phyloP scores from a whole-genome alignment of 116 monocot genomes.

The Phalaenopsis hybrid region DNA sequence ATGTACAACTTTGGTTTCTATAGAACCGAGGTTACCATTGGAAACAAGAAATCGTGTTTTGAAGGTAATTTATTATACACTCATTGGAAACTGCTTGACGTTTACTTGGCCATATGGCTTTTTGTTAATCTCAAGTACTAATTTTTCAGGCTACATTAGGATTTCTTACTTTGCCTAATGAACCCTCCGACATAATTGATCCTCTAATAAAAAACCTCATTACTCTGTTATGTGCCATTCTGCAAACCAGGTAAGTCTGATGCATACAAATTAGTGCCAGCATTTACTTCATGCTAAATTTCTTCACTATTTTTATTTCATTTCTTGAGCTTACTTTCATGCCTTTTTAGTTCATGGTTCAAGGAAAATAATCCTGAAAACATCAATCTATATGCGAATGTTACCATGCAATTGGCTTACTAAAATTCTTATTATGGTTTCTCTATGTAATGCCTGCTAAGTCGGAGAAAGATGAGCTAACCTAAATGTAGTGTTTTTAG shows the following conservation, averaged over 20 bases:
- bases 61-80: constrained; percentile 50
- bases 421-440: no score
- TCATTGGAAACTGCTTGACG: not conserved
- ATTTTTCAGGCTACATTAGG: constrained; percentile 76
- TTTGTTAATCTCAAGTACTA: not conserved
- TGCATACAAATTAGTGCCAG: not conserved
- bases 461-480: no score
- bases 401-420: not conserved
- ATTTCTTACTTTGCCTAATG: constrained; percentile 74
- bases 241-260: constrained; percentile 66
- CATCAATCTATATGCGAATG: not conserved
- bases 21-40: constrained; percentile 81
- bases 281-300: not conserved
- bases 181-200: constrained; percentile 67
- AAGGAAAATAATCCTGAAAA: not conserved
- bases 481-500: no score
- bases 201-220: constrained; percentile 81
- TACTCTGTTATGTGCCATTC: constrained; percentile 83
- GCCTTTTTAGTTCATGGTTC: not conserved
- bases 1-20: constrained; percentile 86
- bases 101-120: not conserved
- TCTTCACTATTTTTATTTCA: not conserved
- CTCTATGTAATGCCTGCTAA: no score
- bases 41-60: constrained; percentile 89
- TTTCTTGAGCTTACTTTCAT: not conserved